Conservation (phyloP, 371 early-diverging fungal species). For the Blakeslea trispora region DNA sequence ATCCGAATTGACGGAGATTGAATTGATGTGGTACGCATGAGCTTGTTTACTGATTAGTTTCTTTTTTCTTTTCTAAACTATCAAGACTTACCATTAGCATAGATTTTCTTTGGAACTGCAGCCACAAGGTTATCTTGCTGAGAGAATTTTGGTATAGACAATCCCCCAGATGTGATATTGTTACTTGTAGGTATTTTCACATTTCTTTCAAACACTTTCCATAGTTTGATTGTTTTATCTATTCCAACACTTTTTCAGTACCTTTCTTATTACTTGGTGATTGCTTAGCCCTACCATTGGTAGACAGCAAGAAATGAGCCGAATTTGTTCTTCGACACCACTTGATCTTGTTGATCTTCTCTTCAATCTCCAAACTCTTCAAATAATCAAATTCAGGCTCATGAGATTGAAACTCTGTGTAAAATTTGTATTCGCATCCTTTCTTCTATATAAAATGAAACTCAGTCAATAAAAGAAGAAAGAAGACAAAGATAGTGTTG, state of each 20-base stretch:
- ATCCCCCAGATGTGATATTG: neutral
- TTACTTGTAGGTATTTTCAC: slow-evolving; percentile 51
- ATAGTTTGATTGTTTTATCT: slow-evolving; percentile 94
- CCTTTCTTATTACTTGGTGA: too few relatives aligned
- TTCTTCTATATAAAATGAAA: slow-evolving; percentile 67
- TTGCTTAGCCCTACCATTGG: slow-evolving; percentile 80
- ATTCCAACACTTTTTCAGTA: too few relatives aligned
- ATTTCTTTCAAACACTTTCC: slow-evolving; percentile 90
- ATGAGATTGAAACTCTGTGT: slow-evolving; percentile 94
- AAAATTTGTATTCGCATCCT: slow-evolving; percentile 90
- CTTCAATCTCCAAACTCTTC: slow-evolving; percentile 94
- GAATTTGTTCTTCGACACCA: slow-evolving; percentile 84
- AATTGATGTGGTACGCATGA: slow-evolving; percentile 95
- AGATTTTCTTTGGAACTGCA: slow-evolving; percentile 81
- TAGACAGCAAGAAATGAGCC: slow-evolving; percentile 88
- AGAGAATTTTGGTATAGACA: slow-evolving; percentile 75
- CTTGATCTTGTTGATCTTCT: slow-evolving; percentile 94
- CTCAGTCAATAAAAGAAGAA: neutral
- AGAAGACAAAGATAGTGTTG: neutral
- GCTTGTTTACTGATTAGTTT: slow-evolving; percentile 44
- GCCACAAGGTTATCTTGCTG: slow-evolving; percentile 86
- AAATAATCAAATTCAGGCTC: slow-evolving; percentile 97
- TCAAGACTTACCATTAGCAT: slow-evolving; percentile 62
- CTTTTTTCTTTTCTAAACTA: neutral
- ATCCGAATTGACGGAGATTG: slow-evolving; percentile 91